Conservation (phyloP, 257 asterid genomes). For the Verbascum thapsus region DNA sequence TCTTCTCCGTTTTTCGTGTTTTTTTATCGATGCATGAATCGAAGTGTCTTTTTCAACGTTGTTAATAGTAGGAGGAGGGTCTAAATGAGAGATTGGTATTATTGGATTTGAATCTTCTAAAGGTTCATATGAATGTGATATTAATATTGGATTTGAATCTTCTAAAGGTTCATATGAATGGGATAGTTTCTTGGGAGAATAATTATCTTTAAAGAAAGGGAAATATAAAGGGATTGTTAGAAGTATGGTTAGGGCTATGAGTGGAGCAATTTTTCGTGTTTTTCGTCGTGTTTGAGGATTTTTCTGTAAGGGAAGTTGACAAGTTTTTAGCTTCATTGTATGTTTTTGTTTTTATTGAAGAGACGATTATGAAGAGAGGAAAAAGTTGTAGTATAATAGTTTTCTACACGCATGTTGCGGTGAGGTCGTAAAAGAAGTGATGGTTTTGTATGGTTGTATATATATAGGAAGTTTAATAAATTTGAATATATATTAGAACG, state of each 20-base stretch:
- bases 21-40: neutral
- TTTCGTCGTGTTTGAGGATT: conserved; percentile 48
- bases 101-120: conserved; percentile 17
- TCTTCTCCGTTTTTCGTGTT: conserved; percentile 15
- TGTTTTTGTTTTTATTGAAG: conserved; percentile 16
- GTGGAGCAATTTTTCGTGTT: conserved; percentile 45
- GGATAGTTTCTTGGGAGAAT: conserved; percentile 34
- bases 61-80: neutral
- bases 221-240: conserved; percentile 50
- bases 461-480: neutral
- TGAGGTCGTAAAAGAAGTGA: conserved; percentile 11
- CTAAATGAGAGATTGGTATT: neutral
- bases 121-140: conserved; percentile 17
- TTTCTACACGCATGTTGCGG: conserved; percentile 28
- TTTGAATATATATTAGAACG: too few species aligned
- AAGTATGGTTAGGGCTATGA: conserved; percentile 43
- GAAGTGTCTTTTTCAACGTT: neutral
- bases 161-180: conserved; percentile 24
- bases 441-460: conserved; percentile 17
- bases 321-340: conserved; percentile 49
- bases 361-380: conserved; percentile 11
- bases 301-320: conserved; percentile 47
- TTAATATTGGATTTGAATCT: too few species aligned
- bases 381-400: neutral
- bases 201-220: conserved; percentile 33